Conservation (phyloP, 371 early-diverging fungal species). For the Mortierella sp. region DNA sequence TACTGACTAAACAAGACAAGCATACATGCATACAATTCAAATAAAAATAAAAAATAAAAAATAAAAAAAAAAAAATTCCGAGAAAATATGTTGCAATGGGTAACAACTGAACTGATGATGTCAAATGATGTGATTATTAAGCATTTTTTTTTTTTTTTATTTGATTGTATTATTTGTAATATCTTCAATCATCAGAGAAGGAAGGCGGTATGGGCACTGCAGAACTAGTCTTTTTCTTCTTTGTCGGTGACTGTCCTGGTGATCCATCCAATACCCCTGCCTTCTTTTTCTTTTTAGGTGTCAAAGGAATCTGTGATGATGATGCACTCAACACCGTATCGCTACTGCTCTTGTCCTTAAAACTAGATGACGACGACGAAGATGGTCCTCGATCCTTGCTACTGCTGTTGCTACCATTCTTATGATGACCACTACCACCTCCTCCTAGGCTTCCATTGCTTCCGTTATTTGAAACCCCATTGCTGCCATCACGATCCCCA, state of each 20-base stretch:
- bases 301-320: constrained; percentile 15
- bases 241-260: constrained; percentile 29
- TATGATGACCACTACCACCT: constrained; percentile 2
- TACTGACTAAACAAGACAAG: background rate
- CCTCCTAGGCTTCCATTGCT: constrained; percentile 27
- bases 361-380: constrained; percentile 12
- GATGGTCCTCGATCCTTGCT: constrained; percentile 40
- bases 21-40: background rate
- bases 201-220: constrained; percentile 17
- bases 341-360: constrained; percentile 9
- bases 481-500: constrained; percentile 14
- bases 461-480: constrained; percentile 20
- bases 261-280: constrained; percentile 18
- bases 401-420: constrained; percentile 14
- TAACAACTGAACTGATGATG: no score
- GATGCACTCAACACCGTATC: constrained; percentile 8
- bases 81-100: no score
- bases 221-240: constrained; percentile 36
- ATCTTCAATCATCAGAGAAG: constrained; percentile 29
- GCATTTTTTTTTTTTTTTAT: constrained; percentile 8
- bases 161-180: background rate
- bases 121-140: no score
- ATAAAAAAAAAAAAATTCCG: background rate
- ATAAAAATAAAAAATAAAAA: background rate
- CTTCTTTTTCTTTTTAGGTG: constrained; percentile 47